A percentile compares a stretch with the other conserved stretches of the same genome.
Evolutionary conservation across 2,329 filamentous ascomycete genomes (phyloP).

Genomic region (Alternaria longipes): DNA sequence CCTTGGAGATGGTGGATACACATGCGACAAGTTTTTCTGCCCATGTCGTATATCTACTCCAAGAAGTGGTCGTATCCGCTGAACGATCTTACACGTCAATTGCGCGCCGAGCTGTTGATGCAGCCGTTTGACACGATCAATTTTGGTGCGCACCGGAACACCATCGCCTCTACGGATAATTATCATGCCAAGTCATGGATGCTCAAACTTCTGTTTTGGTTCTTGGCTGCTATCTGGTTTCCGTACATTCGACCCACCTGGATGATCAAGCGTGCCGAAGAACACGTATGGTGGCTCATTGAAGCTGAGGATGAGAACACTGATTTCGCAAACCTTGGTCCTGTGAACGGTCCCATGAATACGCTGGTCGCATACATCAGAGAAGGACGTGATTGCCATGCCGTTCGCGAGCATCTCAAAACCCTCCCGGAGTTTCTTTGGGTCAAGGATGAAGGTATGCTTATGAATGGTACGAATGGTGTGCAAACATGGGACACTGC

Average conservation of each 20-base stretch:
- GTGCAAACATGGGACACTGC: conserved; percentile 97
- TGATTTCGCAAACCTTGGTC: conserved; percentile 83
- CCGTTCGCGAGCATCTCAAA: conserved; percentile 80
- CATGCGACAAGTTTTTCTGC: conserved; percentile 93
- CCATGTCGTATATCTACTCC: conserved; percentile 91
- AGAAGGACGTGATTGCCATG: conserved; percentile 77
- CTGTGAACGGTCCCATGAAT: conserved; percentile 92
- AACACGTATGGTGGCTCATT: conserved; percentile 82
- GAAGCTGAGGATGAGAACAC: conserved; percentile 95
- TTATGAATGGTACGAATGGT: conserved; percentile 96
- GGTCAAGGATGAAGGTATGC: conserved; percentile 91
- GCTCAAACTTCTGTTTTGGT: conserved; percentile 79
- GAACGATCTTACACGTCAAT: conserved; percentile 74
- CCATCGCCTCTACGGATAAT: conserved; percentile 81
- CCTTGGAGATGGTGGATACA: conserved; percentile 99
- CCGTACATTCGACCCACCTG: conserved; percentile 75
- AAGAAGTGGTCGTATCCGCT: conserved; percentile 80
- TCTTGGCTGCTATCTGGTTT: conserved; percentile 80
- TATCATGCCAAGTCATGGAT: conserved; percentile 92
- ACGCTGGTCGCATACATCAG: conserved; percentile 84
- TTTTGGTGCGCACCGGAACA: conserved; percentile 81
- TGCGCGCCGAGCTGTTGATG: conserved; percentile 84
- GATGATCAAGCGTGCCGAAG: conserved; percentile 76
- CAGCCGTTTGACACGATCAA: conserved; percentile 80
- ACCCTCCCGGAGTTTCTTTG: conserved; percentile 87